Conservation (phyloP, 2,329 filamentous ascomycete genomes). For the Cladosporium sp. region DNA sequence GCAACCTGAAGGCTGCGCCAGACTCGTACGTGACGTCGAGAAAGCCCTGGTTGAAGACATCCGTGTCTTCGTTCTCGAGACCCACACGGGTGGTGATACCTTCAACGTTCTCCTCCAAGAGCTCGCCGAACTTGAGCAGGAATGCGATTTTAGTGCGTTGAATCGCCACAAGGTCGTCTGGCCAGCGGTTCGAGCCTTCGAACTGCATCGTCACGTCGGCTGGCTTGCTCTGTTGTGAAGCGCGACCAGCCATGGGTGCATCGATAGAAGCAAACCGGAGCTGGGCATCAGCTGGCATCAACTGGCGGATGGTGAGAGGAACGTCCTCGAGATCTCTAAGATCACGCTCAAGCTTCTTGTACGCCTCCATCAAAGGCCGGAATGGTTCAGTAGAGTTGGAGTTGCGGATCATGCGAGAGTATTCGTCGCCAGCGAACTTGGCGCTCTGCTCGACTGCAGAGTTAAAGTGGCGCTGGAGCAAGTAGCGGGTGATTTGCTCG, state of each 20-base stretch:
- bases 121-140: slow-evolving; percentile 68
- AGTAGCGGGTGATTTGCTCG: slow-evolving; percentile 75
- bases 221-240: slow-evolving; percentile 48
- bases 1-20: slow-evolving; percentile 75
- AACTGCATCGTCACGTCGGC: slow-evolving; percentile 86
- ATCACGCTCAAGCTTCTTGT: slow-evolving; percentile 71
- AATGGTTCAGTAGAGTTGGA: slow-evolving; percentile 56
- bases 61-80: slow-evolving; percentile 70
- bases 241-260: slow-evolving; percentile 50
- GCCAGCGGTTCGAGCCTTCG: slow-evolving; percentile 90
- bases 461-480: slow-evolving; percentile 69
- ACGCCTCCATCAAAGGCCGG: slow-evolving; percentile 67
- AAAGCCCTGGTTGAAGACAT: slow-evolving; percentile 74
- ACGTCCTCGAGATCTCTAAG: slow-evolving; percentile 77
- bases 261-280: slow-evolving; percentile 71
- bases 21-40: slow-evolving; percentile 76
- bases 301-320: slow-evolving; percentile 80
- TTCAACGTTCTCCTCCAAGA: slow-evolving; percentile 64
- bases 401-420: slow-evolving; percentile 46
- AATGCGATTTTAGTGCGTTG: slow-evolving; percentile 94
- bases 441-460: slow-evolving; percentile 50
- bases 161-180: slow-evolving; percentile 85
- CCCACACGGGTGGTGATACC: slow-evolving; percentile 70
- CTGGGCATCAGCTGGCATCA: slow-evolving; percentile 70
- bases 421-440: slow-evolving; percentile 48